Evolutionary conservation across 306 rosid species (phyloP).

Genomic region (Dryas octopetala): DNA sequence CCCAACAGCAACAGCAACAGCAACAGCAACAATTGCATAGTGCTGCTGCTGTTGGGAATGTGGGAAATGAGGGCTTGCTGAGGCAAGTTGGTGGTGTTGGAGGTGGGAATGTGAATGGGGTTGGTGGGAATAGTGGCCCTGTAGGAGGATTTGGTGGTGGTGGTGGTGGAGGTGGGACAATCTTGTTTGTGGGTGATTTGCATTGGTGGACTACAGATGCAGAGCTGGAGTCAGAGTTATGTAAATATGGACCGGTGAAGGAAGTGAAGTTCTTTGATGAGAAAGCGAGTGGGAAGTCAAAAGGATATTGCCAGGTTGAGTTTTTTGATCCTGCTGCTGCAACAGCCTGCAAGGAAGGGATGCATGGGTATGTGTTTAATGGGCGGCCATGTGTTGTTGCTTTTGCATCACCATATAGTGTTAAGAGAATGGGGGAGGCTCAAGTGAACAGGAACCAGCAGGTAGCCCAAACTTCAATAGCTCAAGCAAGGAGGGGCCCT

Average conservation of each 20-base stretch:
- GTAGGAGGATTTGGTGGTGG: constrained; percentile 30
- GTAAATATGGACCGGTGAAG: constrained; percentile 83
- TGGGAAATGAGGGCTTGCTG: constrained; percentile 54
- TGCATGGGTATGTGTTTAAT: constrained; percentile 80
- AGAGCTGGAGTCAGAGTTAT: constrained; percentile 77
- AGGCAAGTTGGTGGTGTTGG: constrained; percentile 51
- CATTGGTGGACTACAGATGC: constrained; percentile 99
- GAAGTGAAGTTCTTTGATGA: constrained; percentile 95
- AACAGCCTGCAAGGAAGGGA: constrained; percentile 81
- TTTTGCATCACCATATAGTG: constrained; percentile 69
- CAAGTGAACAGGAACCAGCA: constrained; percentile 78
- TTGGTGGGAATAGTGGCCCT: constrained; percentile 34
- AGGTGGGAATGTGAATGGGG: constrained; percentile 40
- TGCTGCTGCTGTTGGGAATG: constrained; percentile 43
- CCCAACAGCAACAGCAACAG: constrained; percentile 18
- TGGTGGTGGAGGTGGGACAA: constrained; percentile 58
- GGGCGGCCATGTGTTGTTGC: constrained; percentile 95
- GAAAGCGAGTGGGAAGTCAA: constrained; percentile 97
- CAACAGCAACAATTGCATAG: constrained; percentile 30
- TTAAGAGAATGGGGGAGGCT: constrained; percentile 97
- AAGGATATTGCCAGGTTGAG: constrained; percentile 97
- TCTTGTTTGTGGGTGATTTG: constrained; percentile 91
- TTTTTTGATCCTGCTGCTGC: constrained; percentile 72
- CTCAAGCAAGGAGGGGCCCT: constrained; percentile 68
- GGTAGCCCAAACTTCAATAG: constrained; percentile 40